phyloP scores from a whole-genome alignment of 2,329 filamentous ascomycete species.

The Apiospora malaysiana region DNA sequence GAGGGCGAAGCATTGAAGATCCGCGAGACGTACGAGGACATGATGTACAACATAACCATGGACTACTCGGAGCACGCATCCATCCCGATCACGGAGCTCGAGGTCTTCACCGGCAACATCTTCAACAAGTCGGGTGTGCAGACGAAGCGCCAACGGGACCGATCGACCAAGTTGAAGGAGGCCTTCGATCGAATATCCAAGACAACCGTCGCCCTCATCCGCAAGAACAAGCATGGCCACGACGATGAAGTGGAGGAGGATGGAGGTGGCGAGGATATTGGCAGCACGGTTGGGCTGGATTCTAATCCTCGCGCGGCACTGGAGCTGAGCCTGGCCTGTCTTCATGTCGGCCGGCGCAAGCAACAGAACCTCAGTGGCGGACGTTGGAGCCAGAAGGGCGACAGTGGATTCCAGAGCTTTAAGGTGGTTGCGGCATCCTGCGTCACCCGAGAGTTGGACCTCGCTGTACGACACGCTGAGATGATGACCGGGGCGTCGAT shows the following conservation, averaged over 20 bases:
- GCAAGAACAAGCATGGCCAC: conserved; percentile 31
- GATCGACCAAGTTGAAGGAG: conserved; percentile 57
- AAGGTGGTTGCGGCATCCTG: conserved; percentile 39
- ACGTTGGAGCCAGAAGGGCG: conserved; percentile 22
- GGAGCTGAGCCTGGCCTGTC: conserved; percentile 39
- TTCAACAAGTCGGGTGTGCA: conserved; percentile 56
- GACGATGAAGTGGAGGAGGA: conserved; percentile 24
- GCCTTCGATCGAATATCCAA: conserved; percentile 54
- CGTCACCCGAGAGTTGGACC: conserved; percentile 36
- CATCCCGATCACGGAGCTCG: conserved; percentile 52
- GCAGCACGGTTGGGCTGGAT: conserved; percentile 3
- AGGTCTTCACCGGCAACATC: conserved; percentile 63
- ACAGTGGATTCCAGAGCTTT: conserved; percentile 36
- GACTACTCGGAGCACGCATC: conserved; percentile 53
- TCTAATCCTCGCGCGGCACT: conserved; percentile 28
- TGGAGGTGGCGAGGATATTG: conserved; percentile 16
- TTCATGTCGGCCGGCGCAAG: conserved; percentile 30
- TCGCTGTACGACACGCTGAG: conserved; percentile 30
- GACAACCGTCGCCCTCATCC: conserved; percentile 47
- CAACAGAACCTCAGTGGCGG: not conserved
- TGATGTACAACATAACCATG: conserved; percentile 47
- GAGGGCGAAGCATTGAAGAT: conserved; percentile 49
- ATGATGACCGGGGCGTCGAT: conserved; percentile 25
- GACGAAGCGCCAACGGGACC: conserved; percentile 57
- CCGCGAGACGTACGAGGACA: conserved; percentile 53